Evolutionary conservation across 2,329 filamentous ascomycete species (phyloP).

Genomic region (Paraconiothyrium sp.): DNA sequence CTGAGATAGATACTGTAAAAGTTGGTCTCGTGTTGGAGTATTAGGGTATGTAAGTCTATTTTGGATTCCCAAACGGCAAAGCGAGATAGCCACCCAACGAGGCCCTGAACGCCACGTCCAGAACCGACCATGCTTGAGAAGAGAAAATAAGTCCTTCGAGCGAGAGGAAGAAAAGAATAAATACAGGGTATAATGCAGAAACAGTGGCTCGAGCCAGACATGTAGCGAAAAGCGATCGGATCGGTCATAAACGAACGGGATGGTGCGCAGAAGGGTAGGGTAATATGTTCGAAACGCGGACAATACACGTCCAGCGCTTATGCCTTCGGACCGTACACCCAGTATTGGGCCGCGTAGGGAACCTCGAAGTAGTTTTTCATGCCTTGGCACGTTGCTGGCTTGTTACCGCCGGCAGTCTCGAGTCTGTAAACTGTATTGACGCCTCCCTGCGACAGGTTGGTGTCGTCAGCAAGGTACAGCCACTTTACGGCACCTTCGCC

Average conservation of each 20-base stretch:
- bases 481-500: slow-evolving; percentile 56
- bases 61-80: slow-evolving; percentile 16
- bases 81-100: slow-evolving; percentile 1
- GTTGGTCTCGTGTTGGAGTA: slow-evolving; percentile 8
- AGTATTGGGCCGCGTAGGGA: slow-evolving; percentile 58
- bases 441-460: slow-evolving; percentile 48
- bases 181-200: slow-evolving; percentile 18
- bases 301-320: slow-evolving; percentile 27
- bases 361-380: slow-evolving; percentile 47
- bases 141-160: background rate
- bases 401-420: slow-evolving; percentile 58
- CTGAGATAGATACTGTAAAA: slow-evolving; percentile 10
- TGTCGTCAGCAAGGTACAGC: slow-evolving; percentile 56
- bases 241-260: slow-evolving; percentile 3
- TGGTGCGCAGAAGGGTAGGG: slow-evolving; percentile 9
- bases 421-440: slow-evolving; percentile 59
- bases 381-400: slow-evolving; percentile 52
- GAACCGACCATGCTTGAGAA: slow-evolving; percentile 5
- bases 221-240: slow-evolving; percentile 11
- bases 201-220: background rate
- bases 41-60: slow-evolving; percentile 26
- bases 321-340: slow-evolving; percentile 53
- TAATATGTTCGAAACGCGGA: slow-evolving; percentile 22
- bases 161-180: slow-evolving; percentile 14
- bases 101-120: slow-evolving; percentile 18